Evolutionary conservation across 768 basidiomycete genomes (phyloP).

Genomic region (Lentinula raphanica): DNA sequence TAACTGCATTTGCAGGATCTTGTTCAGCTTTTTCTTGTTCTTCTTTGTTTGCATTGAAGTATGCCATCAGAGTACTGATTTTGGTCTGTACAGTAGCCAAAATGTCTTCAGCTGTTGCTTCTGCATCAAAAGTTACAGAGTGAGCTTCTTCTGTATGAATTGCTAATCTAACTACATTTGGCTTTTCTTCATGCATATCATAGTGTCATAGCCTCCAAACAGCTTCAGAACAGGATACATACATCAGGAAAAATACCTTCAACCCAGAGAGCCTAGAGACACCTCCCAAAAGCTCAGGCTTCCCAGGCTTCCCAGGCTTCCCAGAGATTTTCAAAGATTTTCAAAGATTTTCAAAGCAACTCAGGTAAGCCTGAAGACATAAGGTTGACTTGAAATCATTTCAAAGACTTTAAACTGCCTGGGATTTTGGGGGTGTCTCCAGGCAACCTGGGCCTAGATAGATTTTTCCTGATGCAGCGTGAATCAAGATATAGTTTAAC

Average conservation of each 20-base stretch:
- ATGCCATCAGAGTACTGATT: not conserved
- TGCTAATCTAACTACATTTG: constrained; percentile 26
- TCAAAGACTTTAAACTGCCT: too few species aligned
- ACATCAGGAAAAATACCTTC: too few species aligned
- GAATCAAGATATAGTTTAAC: constrained; percentile 29
- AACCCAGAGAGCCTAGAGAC: too few species aligned
- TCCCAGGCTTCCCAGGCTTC: too few species aligned
- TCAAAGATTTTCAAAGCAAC: too few species aligned
- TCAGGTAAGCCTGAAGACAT: too few species aligned
- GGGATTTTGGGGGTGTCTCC: too few species aligned
- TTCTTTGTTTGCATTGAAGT: not conserved
- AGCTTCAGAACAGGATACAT: constrained; percentile 30
- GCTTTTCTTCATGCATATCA: constrained; percentile 25
- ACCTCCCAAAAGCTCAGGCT: too few species aligned
- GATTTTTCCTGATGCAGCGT: too few species aligned
- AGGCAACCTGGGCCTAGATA: too few species aligned
- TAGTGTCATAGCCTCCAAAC: constrained; percentile 24
- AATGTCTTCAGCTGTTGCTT: not conserved
- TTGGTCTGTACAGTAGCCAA: not conserved
- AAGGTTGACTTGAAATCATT: too few species aligned
- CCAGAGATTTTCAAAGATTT: too few species aligned
- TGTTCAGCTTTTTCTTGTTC: not conserved
- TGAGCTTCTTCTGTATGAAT: constrained; percentile 24
- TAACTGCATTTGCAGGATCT: not conserved
- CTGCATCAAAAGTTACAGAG: not conserved